These are phyloP conservation scores for Aspergillus cavernicola DNA, from an alignment of 495 filamentous ascomycete species.

Conservation along the genomic window DNA sequence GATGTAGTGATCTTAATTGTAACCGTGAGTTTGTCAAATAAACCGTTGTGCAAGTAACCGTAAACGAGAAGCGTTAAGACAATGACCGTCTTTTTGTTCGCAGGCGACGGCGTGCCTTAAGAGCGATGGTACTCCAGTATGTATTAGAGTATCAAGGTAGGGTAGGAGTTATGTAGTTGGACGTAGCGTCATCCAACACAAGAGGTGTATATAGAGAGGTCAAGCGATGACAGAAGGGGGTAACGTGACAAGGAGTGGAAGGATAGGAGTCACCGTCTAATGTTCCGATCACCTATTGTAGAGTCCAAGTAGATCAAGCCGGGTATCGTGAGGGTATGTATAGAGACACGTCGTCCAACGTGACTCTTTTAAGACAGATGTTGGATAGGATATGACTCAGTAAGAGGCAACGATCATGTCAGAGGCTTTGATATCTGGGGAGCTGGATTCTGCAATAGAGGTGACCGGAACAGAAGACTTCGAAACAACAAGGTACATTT, in stretches of 20 bases:
- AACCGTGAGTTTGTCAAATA: slow-evolving; percentile 37
- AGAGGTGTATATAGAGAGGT: background rate
- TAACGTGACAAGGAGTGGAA: slow-evolving; percentile 3
- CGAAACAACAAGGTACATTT: slow-evolving; percentile 32
- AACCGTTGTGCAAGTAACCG: slow-evolving; percentile 46
- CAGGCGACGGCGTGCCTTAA: slow-evolving; percentile 49
- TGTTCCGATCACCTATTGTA: slow-evolving; percentile 27
- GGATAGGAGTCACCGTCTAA: slow-evolving; percentile 14
- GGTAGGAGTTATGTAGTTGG: slow-evolving; percentile 4
- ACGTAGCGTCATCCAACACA: slow-evolving; percentile 12
- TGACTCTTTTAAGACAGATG: slow-evolving; percentile 16
- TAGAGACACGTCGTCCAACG: slow-evolving; percentile 13
- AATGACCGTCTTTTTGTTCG: slow-evolving; percentile 40
- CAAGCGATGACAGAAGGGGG: background rate
- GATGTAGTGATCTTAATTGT: slow-evolving; percentile 24
- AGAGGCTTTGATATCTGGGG: slow-evolving; percentile 24
- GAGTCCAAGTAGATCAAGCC: slow-evolving; percentile 24
- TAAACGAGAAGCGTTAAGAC: slow-evolving; percentile 45
- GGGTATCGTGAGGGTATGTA: slow-evolving; percentile 14
- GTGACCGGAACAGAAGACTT: slow-evolving; percentile 29
- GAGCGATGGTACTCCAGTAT: slow-evolving; percentile 33
- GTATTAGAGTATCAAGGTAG: slow-evolving; percentile 25
- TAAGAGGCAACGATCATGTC: slow-evolving; percentile 22
- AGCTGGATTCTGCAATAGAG: slow-evolving; percentile 25
- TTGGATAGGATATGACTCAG: slow-evolving; percentile 17